These are phyloP conservation scores for Fragaria ananassa DNA, from an alignment of 306 rosid species.

Conservation along the genomic window DNA sequence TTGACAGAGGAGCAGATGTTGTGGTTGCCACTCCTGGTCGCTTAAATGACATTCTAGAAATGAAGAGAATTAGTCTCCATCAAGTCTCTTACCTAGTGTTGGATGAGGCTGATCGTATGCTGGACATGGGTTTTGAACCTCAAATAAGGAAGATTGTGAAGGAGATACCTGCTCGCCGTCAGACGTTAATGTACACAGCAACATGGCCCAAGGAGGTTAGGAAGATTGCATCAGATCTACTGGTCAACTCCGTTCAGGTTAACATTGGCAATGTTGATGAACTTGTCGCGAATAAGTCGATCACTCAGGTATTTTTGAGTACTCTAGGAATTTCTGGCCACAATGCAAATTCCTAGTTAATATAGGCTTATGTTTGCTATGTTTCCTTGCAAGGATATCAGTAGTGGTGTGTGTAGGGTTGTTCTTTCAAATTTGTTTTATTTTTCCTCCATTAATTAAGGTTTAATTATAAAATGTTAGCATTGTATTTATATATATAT, in stretches of 20 bases:
- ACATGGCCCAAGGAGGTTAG: conserved; percentile 99
- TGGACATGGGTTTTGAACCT: conserved; percentile 99
- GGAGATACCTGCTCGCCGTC: conserved; percentile 91
- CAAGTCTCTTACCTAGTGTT: conserved; percentile 92
- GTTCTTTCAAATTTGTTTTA: background rate
- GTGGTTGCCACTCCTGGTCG: conserved; percentile 99
- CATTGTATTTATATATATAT: background rate
- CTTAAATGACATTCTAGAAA: conserved; percentile 98
- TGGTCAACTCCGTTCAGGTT: conserved; percentile 89
- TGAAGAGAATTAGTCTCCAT: conserved; percentile 85
- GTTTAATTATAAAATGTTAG: background rate
- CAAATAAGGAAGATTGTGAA: conserved; percentile 96
- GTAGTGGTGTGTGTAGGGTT: background rate
- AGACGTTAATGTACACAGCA: conserved; percentile 97
- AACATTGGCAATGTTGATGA: conserved; percentile 97
- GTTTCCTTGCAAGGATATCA: background rate
- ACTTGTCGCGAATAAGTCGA: conserved; percentile 94
- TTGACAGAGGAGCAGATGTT: conserved; percentile 88
- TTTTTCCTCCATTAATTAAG: background rate
- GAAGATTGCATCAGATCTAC: conserved; percentile 94
- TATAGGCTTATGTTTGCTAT: background rate
- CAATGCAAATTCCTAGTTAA: background rate
- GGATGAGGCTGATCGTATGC: conserved; percentile 98
- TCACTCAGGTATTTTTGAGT: conserved; percentile 70
- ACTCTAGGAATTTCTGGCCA: conserved; percentile 9